Percentiles rank a stretch among this genome's conserved stretches.
Evolutionary conservation across 73 alveolate genomes (phyloP).

Genomic region (Tetrahymena elliotti): DNA sequence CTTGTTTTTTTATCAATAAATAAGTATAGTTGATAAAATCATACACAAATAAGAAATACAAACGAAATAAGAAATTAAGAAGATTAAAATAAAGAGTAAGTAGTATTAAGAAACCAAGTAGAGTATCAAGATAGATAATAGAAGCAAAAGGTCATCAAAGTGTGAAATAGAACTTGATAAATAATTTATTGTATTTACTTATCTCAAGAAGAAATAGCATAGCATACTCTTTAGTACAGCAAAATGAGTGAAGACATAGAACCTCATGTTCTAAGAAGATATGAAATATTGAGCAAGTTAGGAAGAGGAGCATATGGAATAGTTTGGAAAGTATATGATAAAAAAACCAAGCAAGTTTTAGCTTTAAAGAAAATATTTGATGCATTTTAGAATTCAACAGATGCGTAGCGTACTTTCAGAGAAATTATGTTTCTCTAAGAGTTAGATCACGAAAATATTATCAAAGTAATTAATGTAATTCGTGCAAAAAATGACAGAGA

Average conservation of each 20-base stretch:
- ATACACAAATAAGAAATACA: not conserved
- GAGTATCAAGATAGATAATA: not conserved
- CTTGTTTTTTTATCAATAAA: not conserved
- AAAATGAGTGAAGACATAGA: constrained; percentile 51
- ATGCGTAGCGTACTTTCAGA: constrained; percentile 62
- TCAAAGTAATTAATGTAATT: constrained; percentile 46
- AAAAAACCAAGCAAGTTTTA: constrained; percentile 58
- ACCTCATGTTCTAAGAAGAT: constrained; percentile 49
- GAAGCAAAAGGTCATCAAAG: not conserved
- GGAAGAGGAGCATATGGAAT: constrained; percentile 93
- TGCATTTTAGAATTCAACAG: constrained; percentile 79
- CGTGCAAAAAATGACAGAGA: constrained; percentile 60
- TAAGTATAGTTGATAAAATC: not conserved
- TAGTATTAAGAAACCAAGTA: not conserved
- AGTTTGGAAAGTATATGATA: constrained; percentile 83
- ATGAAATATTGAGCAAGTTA: constrained; percentile 43
- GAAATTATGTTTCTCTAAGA: constrained; percentile 65
- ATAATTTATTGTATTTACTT: no score
- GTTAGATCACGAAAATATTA: constrained; percentile 55
- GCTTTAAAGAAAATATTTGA: constrained; percentile 87
- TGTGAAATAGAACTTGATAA: not conserved
- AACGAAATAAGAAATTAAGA: not conserved
- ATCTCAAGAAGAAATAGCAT: not conserved
- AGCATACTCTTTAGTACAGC: not conserved
- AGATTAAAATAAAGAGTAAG: not conserved